Evolutionary conservation across 2,329 filamentous ascomycete genomes (phyloP).

Genomic region (Colletotrichum spaethianum): DNA sequence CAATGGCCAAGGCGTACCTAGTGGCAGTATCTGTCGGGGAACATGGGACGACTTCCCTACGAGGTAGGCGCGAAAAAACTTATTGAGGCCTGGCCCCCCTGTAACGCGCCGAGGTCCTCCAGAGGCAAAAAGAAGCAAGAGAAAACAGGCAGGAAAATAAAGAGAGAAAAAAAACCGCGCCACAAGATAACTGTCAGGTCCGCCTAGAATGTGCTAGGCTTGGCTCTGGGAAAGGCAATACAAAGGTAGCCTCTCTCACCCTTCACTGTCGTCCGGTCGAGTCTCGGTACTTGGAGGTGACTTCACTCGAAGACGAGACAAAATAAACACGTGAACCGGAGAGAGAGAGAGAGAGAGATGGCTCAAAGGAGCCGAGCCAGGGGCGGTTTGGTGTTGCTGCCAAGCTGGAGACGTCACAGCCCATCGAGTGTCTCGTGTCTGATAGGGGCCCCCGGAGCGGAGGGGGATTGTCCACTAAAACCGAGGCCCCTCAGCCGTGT

Average conservation of each 20-base stretch:
- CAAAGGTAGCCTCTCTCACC: not conserved
- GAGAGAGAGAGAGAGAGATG: not conserved
- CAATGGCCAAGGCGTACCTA: constrained; percentile 28
- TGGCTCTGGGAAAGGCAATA: not conserved
- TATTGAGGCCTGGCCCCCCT: constrained; percentile 3
- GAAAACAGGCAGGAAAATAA: not conserved
- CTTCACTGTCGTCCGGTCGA: not conserved
- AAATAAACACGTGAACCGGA: not conserved
- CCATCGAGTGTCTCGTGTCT: constrained; percentile 3
- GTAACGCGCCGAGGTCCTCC: not conserved
- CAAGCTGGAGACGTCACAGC: constrained; percentile 35
- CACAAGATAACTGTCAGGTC: not conserved
- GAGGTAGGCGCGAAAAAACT: not conserved
- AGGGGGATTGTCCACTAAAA: constrained; percentile 23
- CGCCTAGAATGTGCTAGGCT: not conserved
- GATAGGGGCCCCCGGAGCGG: not conserved
- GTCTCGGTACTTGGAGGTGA: not conserved
- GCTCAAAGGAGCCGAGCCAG: constrained; percentile 22
- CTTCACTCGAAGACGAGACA: not conserved
- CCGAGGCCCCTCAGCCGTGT: not conserved
- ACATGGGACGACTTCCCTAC: constrained; percentile 38
- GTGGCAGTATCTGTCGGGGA: constrained; percentile 20
- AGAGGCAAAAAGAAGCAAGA: not conserved
- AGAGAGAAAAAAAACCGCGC: not conserved
- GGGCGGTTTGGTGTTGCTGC: constrained; percentile 32